Evolutionary conservation across 495 filamentous ascomycete genomes (phyloP).

Genomic region (Neurospora tetraspora): DNA sequence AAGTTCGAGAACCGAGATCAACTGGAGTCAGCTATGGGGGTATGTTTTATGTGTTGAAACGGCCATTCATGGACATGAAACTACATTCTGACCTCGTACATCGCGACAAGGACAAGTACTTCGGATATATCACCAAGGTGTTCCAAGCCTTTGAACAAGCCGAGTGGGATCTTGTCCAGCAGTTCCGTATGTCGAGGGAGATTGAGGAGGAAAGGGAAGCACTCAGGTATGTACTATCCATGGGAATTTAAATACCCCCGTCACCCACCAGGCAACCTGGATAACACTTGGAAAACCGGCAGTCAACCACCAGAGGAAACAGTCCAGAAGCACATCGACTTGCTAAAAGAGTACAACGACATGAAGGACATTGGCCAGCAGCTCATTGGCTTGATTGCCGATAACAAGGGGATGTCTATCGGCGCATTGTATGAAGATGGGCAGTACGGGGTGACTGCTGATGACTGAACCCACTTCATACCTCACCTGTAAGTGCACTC

Average conservation of each 20-base stretch:
- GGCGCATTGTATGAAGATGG: slow-evolving; percentile 51
- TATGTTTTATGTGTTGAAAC: not conserved
- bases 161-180: not conserved
- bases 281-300: not conserved
- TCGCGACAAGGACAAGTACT: slow-evolving; percentile 5
- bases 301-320: slow-evolving; percentile 15
- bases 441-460: slow-evolving; percentile 15
- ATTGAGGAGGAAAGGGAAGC: not conserved
- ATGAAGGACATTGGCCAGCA: slow-evolving; percentile 65
- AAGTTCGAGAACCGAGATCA: not conserved
- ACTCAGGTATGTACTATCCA: slow-evolving; percentile 5
- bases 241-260: not conserved
- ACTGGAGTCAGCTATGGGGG: not conserved
- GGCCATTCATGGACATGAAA: not conserved
- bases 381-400: slow-evolving; percentile 64
- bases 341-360: slow-evolving; percentile 71
- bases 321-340: slow-evolving; percentile 54
- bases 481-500: not conserved
- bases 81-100: not conserved
- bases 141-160: slow-evolving; percentile 8
- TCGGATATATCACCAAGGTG: slow-evolving; percentile 11
- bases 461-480: slow-evolving; percentile 5
- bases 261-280: not conserved
- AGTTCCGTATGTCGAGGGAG: not conserved
- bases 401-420: slow-evolving; percentile 52